Percentiles rank a stretch among this genome's conserved stretches.
Conservation (phyloP, 2,329 filamentous ascomycete genomes). For the Calonectria hongkongensis region DNA sequence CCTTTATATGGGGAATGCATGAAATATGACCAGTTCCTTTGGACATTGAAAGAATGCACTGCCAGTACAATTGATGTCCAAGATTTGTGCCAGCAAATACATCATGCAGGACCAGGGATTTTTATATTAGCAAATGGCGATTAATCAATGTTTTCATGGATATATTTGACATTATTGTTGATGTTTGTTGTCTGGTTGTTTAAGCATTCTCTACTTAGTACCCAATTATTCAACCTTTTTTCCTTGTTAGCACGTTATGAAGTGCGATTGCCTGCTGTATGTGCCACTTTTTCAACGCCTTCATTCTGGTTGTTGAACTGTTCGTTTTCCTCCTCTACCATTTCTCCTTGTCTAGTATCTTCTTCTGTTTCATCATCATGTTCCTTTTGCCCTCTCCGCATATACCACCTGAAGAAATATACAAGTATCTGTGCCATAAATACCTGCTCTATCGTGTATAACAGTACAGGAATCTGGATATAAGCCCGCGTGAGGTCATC, state of each 20-base stretch:
- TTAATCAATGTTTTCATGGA: slow-evolving; percentile 1
- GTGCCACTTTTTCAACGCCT: neutral
- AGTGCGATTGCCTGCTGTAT: neutral
- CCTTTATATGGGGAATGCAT: neutral
- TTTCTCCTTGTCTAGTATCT: slow-evolving; percentile 33
- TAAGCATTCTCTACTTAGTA: neutral
- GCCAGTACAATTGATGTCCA: neutral
- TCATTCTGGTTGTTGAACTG: neutral
- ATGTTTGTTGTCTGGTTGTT: neutral
- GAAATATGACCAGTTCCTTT: neutral
- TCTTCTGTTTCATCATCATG: slow-evolving; percentile 45
- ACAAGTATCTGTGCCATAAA: slow-evolving; percentile 68
- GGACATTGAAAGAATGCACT: neutral
- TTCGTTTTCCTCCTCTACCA: slow-evolving; percentile 15
- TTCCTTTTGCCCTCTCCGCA: slow-evolving; percentile 55
- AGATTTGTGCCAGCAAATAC: neutral
- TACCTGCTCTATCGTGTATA: slow-evolving; percentile 76
- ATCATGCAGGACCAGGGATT: too few relatives aligned
- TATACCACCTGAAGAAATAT: slow-evolving; percentile 68
- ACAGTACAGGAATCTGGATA: slow-evolving; percentile 78
- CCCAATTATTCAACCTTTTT: too few relatives aligned
- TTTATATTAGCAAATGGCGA: neutral
- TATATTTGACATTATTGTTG: slow-evolving; percentile 24
- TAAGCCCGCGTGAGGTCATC: slow-evolving; percentile 73
- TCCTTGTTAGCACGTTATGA: neutral